Conservation (phyloP, 2,329 filamentous ascomycete species). For the Amauroascus niger region DNA sequence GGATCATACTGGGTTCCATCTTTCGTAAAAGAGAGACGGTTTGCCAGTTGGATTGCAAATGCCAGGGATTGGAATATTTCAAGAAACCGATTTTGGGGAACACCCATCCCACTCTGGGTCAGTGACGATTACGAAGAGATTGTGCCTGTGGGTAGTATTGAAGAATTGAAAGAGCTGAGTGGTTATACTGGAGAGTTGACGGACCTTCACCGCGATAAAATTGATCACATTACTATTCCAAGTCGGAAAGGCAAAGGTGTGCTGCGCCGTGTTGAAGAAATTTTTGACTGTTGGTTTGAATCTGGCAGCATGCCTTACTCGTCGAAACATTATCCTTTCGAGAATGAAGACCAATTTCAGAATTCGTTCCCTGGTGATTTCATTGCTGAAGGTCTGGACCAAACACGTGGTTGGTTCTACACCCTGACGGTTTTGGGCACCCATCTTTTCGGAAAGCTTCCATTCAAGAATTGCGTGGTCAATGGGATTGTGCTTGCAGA, state of each 20-base stretch:
- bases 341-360: slow-evolving; percentile 72
- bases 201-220: slow-evolving; percentile 84
- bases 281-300: slow-evolving; percentile 97
- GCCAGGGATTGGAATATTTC: slow-evolving; percentile 94
- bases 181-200: slow-evolving; percentile 74
- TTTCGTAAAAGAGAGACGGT: slow-evolving; percentile 83
- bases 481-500: slow-evolving; percentile 90
- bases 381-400: slow-evolving; percentile 85
- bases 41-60: slow-evolving; percentile 82
- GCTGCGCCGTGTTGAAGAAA: slow-evolving; percentile 72
- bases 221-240: slow-evolving; percentile 89
- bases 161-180: slow-evolving; percentile 73
- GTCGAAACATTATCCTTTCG: slow-evolving; percentile 83
- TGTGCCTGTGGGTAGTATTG: slow-evolving; percentile 74
- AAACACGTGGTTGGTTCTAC: slow-evolving; percentile 96
- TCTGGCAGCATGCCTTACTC: slow-evolving; percentile 94
- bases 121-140: slow-evolving; percentile 81
- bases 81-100: slow-evolving; percentile 91
- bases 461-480: slow-evolving; percentile 93
- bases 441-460: slow-evolving; percentile 71
- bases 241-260: slow-evolving; percentile 77
- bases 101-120: slow-evolving; percentile 82
- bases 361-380: slow-evolving; percentile 83
- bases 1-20: slow-evolving; percentile 84
- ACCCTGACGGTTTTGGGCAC: slow-evolving; percentile 81